phyloP scores from a whole-genome alignment of 176 grass and related monocot genomes.

The Aechmea fasciata region DNA sequence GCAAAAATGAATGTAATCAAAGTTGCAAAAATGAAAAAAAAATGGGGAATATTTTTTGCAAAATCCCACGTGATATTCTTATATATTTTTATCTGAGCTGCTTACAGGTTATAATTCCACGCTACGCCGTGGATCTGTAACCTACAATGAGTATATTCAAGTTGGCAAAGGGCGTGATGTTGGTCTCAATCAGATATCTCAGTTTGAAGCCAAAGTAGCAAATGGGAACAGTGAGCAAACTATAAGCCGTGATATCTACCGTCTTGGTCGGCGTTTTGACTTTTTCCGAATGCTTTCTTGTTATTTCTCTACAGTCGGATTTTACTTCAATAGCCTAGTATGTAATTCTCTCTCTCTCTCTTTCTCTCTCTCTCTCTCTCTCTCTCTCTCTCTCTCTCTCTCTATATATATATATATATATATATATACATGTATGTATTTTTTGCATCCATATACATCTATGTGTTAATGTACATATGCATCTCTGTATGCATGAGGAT shows the following conservation, averaged over 20 bases:
- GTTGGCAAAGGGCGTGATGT: conserved; percentile 95
- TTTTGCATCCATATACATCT: no score
- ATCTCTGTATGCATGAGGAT: no score
- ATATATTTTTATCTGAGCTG: neutral
- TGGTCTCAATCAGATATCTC: conserved; percentile 96
- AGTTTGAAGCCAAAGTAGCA: conserved; percentile 96
- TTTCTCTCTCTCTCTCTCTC: neutral
- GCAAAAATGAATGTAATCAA: no score
- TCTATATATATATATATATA: no score
- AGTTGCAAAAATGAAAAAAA: no score
- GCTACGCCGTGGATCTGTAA: conserved; percentile 69
- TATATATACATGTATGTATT: no score
- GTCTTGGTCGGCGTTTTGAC: conserved; percentile 59
- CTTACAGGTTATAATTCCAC: conserved; percentile 89
- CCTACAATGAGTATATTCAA: conserved; percentile 92
- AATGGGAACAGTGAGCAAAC: conserved; percentile 97
- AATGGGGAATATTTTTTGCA: no score
- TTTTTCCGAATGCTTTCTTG: conserved; percentile 98
- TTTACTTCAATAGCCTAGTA: conserved; percentile 97
- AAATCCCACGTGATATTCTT: no score
- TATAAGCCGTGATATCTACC: conserved; percentile 85
- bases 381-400: no score
- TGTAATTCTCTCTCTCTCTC: conserved; percentile 10
- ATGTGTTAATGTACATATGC: no score
- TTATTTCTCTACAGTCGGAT: conserved; percentile 93